A percentile compares a stretch with the other conserved stretches of the same genome.
These are phyloP conservation scores for Diatrype stigma DNA, from an alignment of 2,329 filamentous ascomycete genomes.

Conservation along the genomic window DNA sequence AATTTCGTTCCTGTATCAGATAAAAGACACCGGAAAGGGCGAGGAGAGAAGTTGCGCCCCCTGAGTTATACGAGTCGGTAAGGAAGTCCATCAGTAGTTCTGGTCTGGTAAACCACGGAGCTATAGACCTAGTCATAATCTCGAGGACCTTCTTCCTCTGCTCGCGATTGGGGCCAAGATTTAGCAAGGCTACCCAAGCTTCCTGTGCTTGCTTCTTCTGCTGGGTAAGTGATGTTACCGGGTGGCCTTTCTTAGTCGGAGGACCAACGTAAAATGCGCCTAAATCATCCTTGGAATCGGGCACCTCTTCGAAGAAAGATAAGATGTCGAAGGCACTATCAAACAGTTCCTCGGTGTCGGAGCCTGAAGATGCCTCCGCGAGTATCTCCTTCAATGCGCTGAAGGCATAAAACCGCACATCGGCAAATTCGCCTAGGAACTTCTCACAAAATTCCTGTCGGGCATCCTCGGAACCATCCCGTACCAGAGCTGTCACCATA, in stretches of 20 bases:
- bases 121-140: constrained; percentile 71
- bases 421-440: constrained; percentile 75
- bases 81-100: constrained; percentile 94
- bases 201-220: constrained; percentile 81
- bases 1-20: constrained; percentile 85
- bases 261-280: constrained; percentile 63
- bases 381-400: constrained; percentile 54
- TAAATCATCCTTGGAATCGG: constrained; percentile 61
- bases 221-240: constrained; percentile 59
- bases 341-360: constrained; percentile 37
- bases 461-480: constrained; percentile 53
- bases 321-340: constrained; percentile 60
- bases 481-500: constrained; percentile 60
- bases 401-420: constrained; percentile 81
- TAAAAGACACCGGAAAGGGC: constrained; percentile 93
- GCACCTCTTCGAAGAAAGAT: constrained; percentile 65
- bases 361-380: constrained; percentile 18
- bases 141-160: constrained; percentile 77
- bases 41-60: constrained; percentile 81
- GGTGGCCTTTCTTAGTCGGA: constrained; percentile 64
- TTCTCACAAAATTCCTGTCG: constrained; percentile 71
- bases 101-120: constrained; percentile 83
- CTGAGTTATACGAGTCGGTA: constrained; percentile 85
- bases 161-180: constrained; percentile 59
- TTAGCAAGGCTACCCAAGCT: constrained; percentile 78